A percentile compares a stretch with the other conserved stretches of the same genome.
Conservation (phyloP, 345 rosid genomes). For the Salix suchowensis region DNA sequence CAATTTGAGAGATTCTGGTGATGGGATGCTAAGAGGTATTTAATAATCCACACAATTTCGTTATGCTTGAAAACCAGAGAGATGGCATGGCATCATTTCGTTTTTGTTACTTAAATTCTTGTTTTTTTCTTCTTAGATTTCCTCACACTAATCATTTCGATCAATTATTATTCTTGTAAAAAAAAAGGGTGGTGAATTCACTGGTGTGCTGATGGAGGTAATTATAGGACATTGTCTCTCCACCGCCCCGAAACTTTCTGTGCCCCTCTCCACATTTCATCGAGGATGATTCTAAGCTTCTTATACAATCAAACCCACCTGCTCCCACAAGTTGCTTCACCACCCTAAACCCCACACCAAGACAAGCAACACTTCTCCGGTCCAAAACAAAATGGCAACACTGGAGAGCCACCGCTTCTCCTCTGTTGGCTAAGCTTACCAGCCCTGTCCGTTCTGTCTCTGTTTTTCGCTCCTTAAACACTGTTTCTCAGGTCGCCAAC, state of each 20-base stretch:
- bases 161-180: too few relatives aligned
- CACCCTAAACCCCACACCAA: background rate
- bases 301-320: background rate
- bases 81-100: background rate
- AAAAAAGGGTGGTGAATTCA: too few relatives aligned
- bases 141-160: background rate
- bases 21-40: conserved; percentile 28
- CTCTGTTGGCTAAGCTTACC: conserved; percentile 19
- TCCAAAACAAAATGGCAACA: conserved; percentile 32
- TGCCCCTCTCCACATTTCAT: background rate
- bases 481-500: conserved; percentile 27
- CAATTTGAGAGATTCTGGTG: conserved; percentile 12
- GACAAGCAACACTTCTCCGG: background rate
- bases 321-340: background rate
- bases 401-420: conserved; percentile 20
- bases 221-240: background rate
- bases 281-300: background rate
- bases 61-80: conserved; percentile 1
- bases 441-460: conserved; percentile 20
- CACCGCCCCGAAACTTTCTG: background rate
- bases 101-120: background rate
- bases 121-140: background rate
- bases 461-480: conserved; percentile 32
- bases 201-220: too few relatives aligned
- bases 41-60: conserved; percentile 20